A percentile compares a stretch with the other conserved stretches of the same genome.
Conservation (phyloP, 768 basidiomycete genomes). For the Ephemerocybe angulata region DNA sequence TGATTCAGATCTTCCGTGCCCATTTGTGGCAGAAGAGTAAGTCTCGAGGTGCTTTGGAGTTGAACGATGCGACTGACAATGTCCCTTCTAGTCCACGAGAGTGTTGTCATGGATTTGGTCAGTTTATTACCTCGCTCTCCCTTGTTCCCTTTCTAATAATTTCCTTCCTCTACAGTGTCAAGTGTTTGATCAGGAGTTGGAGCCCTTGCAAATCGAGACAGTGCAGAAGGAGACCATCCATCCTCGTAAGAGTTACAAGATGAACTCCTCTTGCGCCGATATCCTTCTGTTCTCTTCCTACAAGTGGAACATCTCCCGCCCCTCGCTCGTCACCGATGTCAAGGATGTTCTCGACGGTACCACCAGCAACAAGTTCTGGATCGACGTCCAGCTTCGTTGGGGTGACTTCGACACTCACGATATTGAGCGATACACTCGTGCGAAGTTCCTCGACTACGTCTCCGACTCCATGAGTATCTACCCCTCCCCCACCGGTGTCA, state of each 20-base stretch:
- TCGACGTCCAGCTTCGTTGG: slow-evolving; percentile 93
- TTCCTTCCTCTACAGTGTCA: slow-evolving; percentile 58
- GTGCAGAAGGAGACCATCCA: slow-evolving; percentile 99
- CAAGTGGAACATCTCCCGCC: slow-evolving; percentile 98
- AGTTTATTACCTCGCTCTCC: slow-evolving; percentile 15
- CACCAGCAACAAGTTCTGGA: slow-evolving; percentile 98
- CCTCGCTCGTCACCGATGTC: slow-evolving; percentile 91
- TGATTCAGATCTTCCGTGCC: slow-evolving; percentile 99
- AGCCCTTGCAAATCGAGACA: slow-evolving; percentile 97
- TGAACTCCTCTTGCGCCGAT: slow-evolving; percentile 99
- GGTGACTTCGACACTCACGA: slow-evolving; percentile 99
- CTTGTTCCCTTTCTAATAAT: slow-evolving; percentile 5
- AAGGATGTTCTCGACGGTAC: slow-evolving; percentile 98
- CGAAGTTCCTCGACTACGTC: slow-evolving; percentile 98
- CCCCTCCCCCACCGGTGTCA: slow-evolving; percentile 96
- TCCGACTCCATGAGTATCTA: slow-evolving; percentile 99
- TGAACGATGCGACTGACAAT: too few species aligned
- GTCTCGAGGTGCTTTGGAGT: slow-evolving; percentile 32
- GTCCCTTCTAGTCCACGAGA: slow-evolving; percentile 68
- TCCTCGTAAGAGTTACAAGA: slow-evolving; percentile 99
- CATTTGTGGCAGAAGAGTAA: slow-evolving; percentile 99
- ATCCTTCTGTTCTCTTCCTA: slow-evolving; percentile 95
- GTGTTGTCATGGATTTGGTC: slow-evolving; percentile 83
- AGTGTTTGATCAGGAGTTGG: slow-evolving; percentile 98
- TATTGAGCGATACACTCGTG: slow-evolving; percentile 96